Evolutionary conservation across 345 rosid species (phyloP).

Genomic region (Eucalyptus polyanthemos): DNA sequence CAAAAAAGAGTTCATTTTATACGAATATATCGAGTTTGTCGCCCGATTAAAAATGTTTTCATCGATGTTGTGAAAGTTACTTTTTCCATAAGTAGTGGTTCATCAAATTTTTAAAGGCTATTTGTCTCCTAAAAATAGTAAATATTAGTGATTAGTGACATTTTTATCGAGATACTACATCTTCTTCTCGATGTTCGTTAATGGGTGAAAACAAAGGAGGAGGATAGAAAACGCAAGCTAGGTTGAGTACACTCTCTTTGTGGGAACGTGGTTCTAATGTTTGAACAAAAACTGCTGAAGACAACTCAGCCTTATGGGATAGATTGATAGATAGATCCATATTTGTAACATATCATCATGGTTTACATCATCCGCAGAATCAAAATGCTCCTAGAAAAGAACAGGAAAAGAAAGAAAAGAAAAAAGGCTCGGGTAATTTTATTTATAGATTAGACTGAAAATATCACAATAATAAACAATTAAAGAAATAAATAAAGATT

Average conservation of each 20-base stretch:
- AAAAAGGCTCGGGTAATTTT: not conserved
- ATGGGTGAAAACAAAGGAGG: not conserved
- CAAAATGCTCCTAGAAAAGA: not conserved
- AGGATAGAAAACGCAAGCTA: not conserved
- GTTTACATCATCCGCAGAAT: not conserved
- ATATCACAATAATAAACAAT: not conserved
- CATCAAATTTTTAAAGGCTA: not conserved
- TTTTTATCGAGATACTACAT: not conserved
- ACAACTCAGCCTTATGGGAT: not conserved
- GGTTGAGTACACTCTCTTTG: not conserved
- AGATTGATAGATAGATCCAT: not conserved
- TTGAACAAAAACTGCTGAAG: not conserved
- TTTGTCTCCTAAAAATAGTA: not conserved
- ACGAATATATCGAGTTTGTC: not conserved
- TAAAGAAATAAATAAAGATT: not conserved
- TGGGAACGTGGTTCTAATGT: not conserved
- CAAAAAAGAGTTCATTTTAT: not conserved
- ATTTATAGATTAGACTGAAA: not conserved
- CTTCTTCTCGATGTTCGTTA: not conserved
- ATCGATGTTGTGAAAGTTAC: not conserved
- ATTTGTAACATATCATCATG: not conserved
- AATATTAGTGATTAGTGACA: not conserved
- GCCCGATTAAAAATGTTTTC: no score
- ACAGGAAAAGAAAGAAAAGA: not conserved
- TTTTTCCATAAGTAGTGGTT: not conserved